Percentiles rank a stretch among this genome's conserved stretches.
phyloP scores from a whole-genome alignment of 2,329 filamentous ascomycete genomes.

The Plenodomus tracheiphilus region DNA sequence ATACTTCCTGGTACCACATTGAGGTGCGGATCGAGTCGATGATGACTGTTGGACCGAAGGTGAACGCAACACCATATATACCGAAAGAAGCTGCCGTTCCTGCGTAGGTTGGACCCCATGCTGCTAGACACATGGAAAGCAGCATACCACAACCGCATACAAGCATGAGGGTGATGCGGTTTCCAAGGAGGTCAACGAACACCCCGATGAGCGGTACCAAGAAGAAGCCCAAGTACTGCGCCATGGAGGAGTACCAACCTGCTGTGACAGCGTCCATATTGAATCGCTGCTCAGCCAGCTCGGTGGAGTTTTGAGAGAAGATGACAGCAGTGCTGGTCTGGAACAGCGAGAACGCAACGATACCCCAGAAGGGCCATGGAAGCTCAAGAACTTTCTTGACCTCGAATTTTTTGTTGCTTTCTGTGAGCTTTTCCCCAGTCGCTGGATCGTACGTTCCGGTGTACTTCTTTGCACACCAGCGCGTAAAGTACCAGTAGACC shows the following conservation, averaged over 20 bases:
- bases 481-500: constrained; percentile 60
- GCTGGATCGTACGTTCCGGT: constrained; percentile 56
- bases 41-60: constrained; percentile 61
- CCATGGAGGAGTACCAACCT: constrained; percentile 63
- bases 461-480: constrained; percentile 55
- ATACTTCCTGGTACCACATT: constrained; percentile 63
- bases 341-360: constrained; percentile 61
- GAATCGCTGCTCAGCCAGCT: constrained; percentile 64
- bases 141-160: constrained; percentile 57
- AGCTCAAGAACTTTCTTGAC: constrained; percentile 59
- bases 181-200: constrained; percentile 60
- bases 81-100: constrained; percentile 64
- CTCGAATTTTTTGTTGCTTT: constrained; percentile 63
- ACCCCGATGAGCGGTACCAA: constrained; percentile 60
- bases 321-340: constrained; percentile 60
- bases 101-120: constrained; percentile 53
- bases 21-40: constrained; percentile 64
- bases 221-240: constrained; percentile 62
- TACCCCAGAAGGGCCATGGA: constrained; percentile 63
- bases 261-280: constrained; percentile 58
- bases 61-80: constrained; percentile 60
- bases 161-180: constrained; percentile 53
- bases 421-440: constrained; percentile 62
- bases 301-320: constrained; percentile 62
- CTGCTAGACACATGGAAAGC: constrained; percentile 58